A percentile compares a stretch with the other conserved stretches of the same genome.
phyloP scores from a whole-genome alignment of 164 flowering plant species.

The Dillenia suffruticosa region DNA sequence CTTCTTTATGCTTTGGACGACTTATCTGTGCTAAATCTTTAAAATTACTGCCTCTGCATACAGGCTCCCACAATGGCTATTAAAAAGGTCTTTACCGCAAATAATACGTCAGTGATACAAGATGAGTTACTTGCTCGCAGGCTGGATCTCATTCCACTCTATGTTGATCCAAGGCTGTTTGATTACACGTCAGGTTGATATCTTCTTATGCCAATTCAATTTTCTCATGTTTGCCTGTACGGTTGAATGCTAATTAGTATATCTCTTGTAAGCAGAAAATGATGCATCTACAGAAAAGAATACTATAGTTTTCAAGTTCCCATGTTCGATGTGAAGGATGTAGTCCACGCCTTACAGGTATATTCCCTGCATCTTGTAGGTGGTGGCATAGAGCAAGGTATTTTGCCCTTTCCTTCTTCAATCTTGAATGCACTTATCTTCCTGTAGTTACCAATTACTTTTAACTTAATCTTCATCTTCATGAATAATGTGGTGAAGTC shows the following conservation, averaged over 20 bases:
- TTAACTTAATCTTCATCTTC: not conserved
- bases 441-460: not conserved
- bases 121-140: slow-evolving; percentile 95
- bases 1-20: not conserved
- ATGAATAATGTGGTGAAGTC: slow-evolving; percentile 58
- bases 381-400: not conserved
- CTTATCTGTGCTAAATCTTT: not conserved
- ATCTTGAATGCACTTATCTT: not conserved
- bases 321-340: slow-evolving; percentile 55
- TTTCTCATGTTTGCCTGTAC: not conserved
- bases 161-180: slow-evolving; percentile 79
- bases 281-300: slow-evolving; percentile 81
- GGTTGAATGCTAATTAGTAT: not conserved
- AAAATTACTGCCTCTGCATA: slow-evolving; percentile 6
- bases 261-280: slow-evolving; percentile 43
- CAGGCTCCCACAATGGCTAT: slow-evolving; percentile 98
- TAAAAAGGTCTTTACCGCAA: slow-evolving; percentile 84
- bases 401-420: too few relatives aligned
- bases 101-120: slow-evolving; percentile 78
- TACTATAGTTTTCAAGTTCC: slow-evolving; percentile 82
- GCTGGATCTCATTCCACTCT: slow-evolving; percentile 82
- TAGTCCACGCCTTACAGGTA: slow-evolving; percentile 59
- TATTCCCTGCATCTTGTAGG: slow-evolving; percentile 5
- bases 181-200: slow-evolving; percentile 71
- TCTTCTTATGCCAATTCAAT: slow-evolving; percentile 2